These are phyloP conservation scores for Coemansia sp. DNA, from an alignment of 192 early-diverging fungal species.

Conservation along the genomic window DNA sequence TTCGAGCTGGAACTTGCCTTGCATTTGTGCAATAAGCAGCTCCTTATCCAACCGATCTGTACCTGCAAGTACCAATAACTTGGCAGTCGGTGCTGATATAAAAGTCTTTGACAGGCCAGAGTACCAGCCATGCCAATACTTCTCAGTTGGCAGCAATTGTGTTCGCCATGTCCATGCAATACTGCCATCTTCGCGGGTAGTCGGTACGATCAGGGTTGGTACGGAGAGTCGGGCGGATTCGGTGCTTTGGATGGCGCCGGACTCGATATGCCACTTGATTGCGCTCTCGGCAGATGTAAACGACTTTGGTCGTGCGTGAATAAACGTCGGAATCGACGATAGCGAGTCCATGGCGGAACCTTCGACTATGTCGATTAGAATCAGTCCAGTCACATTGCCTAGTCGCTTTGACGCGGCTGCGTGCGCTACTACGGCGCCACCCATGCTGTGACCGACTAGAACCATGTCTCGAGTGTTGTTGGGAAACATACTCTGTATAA, in stretches of 20 bases:
- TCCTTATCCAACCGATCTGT: constrained; percentile 77
- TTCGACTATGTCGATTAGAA: constrained; percentile 80
- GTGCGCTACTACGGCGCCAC: constrained; percentile 74
- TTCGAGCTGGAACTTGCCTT: constrained; percentile 79
- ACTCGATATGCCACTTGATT: constrained; percentile 60
- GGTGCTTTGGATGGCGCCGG: constrained; percentile 64
- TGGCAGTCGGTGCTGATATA: constrained; percentile 61
- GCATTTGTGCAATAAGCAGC: constrained; percentile 81
- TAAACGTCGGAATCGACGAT: constrained; percentile 41
- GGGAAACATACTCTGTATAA: constrained; percentile 57
- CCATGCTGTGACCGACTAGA: constrained; percentile 86
- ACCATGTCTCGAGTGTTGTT: constrained; percentile 60
- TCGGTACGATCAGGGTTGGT: constrained; percentile 61
- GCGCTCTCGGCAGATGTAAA: constrained; percentile 35
- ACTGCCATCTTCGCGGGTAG: constrained; percentile 16
- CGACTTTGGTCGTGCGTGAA: constrained; percentile 32
- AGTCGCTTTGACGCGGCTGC: constrained; percentile 59
- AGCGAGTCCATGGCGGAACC: constrained; percentile 63
- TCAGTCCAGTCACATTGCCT: constrained; percentile 61
- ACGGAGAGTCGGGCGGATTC: constrained; percentile 74
- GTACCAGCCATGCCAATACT: constrained; percentile 70
- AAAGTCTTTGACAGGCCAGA: constrained; percentile 71
- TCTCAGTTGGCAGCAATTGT: constrained; percentile 62
- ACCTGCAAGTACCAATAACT: constrained; percentile 70
- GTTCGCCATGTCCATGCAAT: constrained; percentile 65